A percentile compares a stretch with the other conserved stretches of the same genome.
Conservation (phyloP, 1,284 basidiomycete species). For the Pyrrhoderma lamaoense region DNA sequence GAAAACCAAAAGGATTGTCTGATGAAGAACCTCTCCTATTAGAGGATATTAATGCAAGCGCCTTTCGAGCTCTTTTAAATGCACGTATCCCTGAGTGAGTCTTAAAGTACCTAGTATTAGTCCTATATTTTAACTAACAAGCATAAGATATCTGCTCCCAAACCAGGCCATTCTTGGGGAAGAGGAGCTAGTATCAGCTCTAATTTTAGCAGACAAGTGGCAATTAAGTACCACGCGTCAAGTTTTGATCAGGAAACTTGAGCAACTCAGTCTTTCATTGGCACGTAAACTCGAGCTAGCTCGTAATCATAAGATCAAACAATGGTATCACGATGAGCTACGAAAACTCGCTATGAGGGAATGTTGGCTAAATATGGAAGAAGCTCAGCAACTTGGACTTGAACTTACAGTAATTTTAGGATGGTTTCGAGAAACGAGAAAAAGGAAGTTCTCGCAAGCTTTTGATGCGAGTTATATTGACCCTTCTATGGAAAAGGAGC, state of each 20-base stretch:
- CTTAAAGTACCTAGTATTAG: too few species aligned
- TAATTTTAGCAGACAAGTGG: conserved; percentile 11
- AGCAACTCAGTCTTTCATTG: background rate
- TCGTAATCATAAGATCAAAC: conserved; percentile 2
- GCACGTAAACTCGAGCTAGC: conserved; percentile 7
- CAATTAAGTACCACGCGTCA: too few species aligned
- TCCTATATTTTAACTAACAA: background rate
- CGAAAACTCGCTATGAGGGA: conserved; percentile 2
- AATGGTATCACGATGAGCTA: conserved; percentile 5
- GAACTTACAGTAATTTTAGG: conserved; percentile 3
- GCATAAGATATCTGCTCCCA: background rate
- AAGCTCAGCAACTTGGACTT: conserved; percentile 4
- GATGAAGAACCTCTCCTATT: conserved; percentile 9
- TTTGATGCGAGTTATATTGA: too few species aligned
- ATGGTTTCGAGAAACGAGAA: conserved; percentile 3
- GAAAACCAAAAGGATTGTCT: background rate
- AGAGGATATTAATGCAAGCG: background rate
- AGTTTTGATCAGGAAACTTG: conserved; percentile 6
- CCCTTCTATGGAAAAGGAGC: too few species aligned
- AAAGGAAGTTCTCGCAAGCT: too few species aligned
- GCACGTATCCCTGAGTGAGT: background rate
- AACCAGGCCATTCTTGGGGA: background rate
- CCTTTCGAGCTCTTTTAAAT: conserved; percentile 4
- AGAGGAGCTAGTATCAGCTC: conserved; percentile 1
- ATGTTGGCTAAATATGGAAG: conserved; percentile 1